Evolutionary conservation across 2,329 filamentous ascomycete species (phyloP).

Genomic region (Fonsecaea nubica): DNA sequence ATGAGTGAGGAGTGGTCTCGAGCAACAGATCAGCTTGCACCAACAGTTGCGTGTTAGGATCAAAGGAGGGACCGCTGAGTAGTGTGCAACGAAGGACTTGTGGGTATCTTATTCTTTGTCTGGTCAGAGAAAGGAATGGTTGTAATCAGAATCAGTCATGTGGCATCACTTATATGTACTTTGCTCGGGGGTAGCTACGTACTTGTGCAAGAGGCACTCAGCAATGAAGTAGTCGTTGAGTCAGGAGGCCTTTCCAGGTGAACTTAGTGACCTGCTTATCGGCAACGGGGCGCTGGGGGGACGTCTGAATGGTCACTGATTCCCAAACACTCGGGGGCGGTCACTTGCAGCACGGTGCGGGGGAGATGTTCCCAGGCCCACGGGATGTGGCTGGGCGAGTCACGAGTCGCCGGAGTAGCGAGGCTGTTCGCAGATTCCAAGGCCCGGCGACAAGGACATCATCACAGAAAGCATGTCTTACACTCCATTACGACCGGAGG

Average conservation of each 20-base stretch:
- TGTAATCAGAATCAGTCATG: constrained; percentile 21
- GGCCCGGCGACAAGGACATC: not conserved
- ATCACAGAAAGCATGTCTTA: not conserved
- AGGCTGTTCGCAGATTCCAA: not conserved
- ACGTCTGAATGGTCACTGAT: not conserved
- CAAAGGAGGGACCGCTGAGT: not conserved
- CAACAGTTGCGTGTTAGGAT: not conserved
- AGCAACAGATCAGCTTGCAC: constrained; percentile 1
- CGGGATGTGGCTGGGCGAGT: constrained; percentile 3
- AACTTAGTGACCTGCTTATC: constrained; percentile 6
- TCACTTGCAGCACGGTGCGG: constrained; percentile 3
- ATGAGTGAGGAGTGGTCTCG: constrained; percentile 6
- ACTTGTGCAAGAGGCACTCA: not conserved
- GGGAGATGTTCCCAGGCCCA: not conserved
- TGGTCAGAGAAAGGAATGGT: constrained; percentile 6
- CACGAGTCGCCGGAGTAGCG: not conserved
- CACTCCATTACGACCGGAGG: not conserved
- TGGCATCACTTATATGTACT: constrained; percentile 9
- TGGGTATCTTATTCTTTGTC: constrained; percentile 6
- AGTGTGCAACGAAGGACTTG: not conserved
- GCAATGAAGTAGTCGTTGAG: constrained; percentile 15
- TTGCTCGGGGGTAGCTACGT: not conserved
- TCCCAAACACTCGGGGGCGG: not conserved
- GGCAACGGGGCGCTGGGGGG: constrained; percentile 3
- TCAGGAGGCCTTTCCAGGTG: constrained; percentile 14